Base-by-base conservation (phyloP, 805 yeast genomes). In the Pichia membranifaciens region DNA sequence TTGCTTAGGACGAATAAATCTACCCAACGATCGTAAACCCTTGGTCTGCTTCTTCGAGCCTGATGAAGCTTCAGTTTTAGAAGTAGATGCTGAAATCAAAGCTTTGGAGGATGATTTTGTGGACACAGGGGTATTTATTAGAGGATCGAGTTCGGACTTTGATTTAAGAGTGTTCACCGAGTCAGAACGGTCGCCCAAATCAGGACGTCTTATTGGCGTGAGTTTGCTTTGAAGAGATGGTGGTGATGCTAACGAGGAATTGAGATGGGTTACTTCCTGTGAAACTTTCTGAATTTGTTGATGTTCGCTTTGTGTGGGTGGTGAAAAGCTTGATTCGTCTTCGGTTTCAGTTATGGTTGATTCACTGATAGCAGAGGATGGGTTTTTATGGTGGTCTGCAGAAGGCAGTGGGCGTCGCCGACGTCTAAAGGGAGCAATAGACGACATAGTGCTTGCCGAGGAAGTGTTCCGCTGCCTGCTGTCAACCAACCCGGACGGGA, bases 1-100 rank as follows among this genome's bases (percentile, higher is more conserved):
- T 22, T 48, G 49, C 34, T 48, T 35, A 8, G 45, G 41, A 7
- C 44, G 38, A 20, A 46, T 40, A n/a, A 46, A 37, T n/a, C 50
- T 20, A 21, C 47, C 48, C 6, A 45, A 36, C 3, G 48, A 35
- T 15, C 41, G 38, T 20, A 47, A 25, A 5, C 47, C 47, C 16
- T 39, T 45, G 20, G 29, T 43, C 20, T 25, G 38, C 12, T 37
- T 43, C n/a, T 38, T 42, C 5, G 34, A 32, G 10, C 35, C 28
- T 8, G 34, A 33, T 15, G 29, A 10, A 17, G 42, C 5, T 9
- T 44, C 16, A 7, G 41, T 25, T 36, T 31, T 41, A 6, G 36
- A 6, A n/a, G 39, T 23, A 3, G 35, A 15, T n/a, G 8, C 13
- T 35, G 38, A 12, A 15, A n/a, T 18, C 9, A n/a, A n/a, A n/a